Base-by-base conservation (phyloP, 768 basidiomycete genomes). In the Lanmaoa rubissima region DNA sequence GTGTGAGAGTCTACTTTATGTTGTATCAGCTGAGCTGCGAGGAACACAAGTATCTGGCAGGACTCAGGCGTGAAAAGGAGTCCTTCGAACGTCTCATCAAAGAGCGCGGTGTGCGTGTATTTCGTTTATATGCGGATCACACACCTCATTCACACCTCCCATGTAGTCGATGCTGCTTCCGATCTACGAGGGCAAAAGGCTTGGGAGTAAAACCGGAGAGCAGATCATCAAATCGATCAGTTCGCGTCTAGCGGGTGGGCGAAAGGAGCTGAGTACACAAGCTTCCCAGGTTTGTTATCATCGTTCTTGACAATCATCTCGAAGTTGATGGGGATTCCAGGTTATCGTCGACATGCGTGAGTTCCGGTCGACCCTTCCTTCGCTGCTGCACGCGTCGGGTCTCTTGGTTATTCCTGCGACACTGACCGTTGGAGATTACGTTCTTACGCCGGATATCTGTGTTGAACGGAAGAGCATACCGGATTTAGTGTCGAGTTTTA, bases 291-390 rank as follows among this genome's bases (percentile, higher is more conserved):
- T 87, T 49, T 16, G 51, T 52, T 26, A n/a, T 11, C 24, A 28
- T 14, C 31, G 10, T 44, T 9, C 21, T 50, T 45, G 34, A 32
- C 19, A 32, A 16, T n/a, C 31, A 4, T 16, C 24, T 31, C 5
- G 34, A 28, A 8, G 24, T 0, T 58, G 31, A 64, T 5, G 3
- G 0, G n/a, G 13, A 10, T 16, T 48, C 5, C 4, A 97, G 94
- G 87, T 99, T 47, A 86, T 99, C 57, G 94, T 98, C 24, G 97
- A 98, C 71, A 88, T 98, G 83, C 85, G 96, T 62, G 97, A 99
- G 72, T 98, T 99, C 72, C 81, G 94, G 28, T 98, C 96, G 2
- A 85, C 93, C 0, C 74, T 99, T 11, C 97, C 95, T 0, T 94
- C 92, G 0, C 71, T 99, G 5, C 76, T 98, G 9, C 94, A 98